phyloP scores from a whole-genome alignment of 225 moss, liverwort and hornwort species.

The Bryoerythrophyllum caledonicum region DNA sequence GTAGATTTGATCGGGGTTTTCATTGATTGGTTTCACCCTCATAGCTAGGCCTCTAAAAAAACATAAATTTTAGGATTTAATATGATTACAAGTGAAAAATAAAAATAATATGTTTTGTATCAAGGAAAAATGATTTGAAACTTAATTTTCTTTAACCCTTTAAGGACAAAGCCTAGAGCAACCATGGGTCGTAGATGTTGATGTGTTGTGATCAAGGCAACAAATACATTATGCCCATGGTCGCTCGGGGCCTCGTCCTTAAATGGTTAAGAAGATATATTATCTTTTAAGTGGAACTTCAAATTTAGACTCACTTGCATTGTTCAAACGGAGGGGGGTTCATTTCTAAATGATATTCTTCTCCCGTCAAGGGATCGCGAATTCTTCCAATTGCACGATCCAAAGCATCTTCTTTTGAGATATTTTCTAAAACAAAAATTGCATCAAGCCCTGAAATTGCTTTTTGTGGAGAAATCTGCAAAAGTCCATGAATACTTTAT shows the following conservation, averaged over 20 bases:
- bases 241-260: too few relatives aligned
- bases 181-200: too few relatives aligned
- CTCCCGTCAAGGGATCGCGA: constrained; percentile 52
- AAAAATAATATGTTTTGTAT: neutral
- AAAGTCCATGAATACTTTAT: neutral
- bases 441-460: constrained; percentile 67
- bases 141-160: too few relatives aligned
- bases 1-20: constrained; percentile 46
- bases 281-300: neutral
- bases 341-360: constrained; percentile 79
- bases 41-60: constrained; percentile 61
- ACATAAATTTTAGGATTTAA: neutral
- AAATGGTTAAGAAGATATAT: too few relatives aligned
- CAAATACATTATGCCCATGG: too few relatives aligned
- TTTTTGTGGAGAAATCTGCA: constrained; percentile 34
- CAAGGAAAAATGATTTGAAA: neutral
- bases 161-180: too few relatives aligned
- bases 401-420: constrained; percentile 61
- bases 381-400: constrained; percentile 80
- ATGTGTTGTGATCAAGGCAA: too few relatives aligned
- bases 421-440: constrained; percentile 48
- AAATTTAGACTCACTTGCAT: constrained; percentile 21
- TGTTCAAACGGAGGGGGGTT: constrained; percentile 61
- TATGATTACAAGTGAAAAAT: rapidly evolving
- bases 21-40: constrained; percentile 49